These are phyloP conservation scores for Melampsora larici-populina DNA, from an alignment of 1,284 basidiomycete species.

Conservation along the genomic window DNA sequence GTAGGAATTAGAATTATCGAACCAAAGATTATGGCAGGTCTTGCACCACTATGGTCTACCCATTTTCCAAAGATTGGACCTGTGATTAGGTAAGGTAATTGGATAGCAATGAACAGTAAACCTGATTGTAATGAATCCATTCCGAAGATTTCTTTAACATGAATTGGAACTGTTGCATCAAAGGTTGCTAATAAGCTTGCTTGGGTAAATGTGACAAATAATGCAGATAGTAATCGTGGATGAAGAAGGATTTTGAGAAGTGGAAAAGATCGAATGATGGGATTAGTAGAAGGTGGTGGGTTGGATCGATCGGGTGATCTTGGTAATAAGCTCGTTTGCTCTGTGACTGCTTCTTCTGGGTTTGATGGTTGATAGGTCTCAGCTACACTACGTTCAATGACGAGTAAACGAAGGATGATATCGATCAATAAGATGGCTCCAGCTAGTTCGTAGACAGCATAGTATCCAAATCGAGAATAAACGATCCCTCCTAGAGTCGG, in stretches of 20 bases:
- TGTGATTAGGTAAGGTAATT: constrained; percentile 31
- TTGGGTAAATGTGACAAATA: constrained; percentile 35
- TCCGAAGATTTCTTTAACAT: constrained; percentile 16
- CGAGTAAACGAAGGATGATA: constrained; percentile 27
- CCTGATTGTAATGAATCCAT: constrained; percentile 26
- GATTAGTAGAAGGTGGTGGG: neutral
- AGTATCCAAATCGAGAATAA: constrained; percentile 34
- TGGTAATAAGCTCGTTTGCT: neutral
- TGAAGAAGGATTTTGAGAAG: constrained; percentile 20
- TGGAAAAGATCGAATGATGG: constrained; percentile 11
- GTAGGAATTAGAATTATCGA: constrained; percentile 18
- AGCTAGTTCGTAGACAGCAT: constrained; percentile 29
- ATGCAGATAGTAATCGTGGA: constrained; percentile 21
- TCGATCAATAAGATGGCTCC: constrained; percentile 25
- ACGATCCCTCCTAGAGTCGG: constrained; percentile 38
- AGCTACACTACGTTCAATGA: constrained; percentile 23
- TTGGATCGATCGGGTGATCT: neutral
- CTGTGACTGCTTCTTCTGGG: neutral
- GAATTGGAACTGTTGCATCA: constrained; percentile 39
- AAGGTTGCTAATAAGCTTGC: constrained; percentile 32
- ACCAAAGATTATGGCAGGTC: constrained; percentile 8
- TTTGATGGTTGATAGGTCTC: neutral
- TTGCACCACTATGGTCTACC: constrained; percentile 17
- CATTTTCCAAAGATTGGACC: constrained; percentile 30
- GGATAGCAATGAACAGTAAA: constrained; percentile 30